phyloP scores from a whole-genome alignment of 805 yeast species.

The Candida pseudoglaebosa region DNA sequence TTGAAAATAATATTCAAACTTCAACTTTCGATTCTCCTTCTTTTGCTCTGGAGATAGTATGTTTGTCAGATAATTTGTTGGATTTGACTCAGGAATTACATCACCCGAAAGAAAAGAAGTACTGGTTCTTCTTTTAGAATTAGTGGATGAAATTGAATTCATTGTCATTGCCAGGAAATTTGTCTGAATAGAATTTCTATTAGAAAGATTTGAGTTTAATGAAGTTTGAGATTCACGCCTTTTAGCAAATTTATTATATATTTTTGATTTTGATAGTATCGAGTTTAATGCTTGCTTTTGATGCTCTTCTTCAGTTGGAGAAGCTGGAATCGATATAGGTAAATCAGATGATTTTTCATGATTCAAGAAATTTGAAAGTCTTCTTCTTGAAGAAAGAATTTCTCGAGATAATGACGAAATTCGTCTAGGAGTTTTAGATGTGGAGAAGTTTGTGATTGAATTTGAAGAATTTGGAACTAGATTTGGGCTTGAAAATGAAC shows the following conservation, averaged over 20 bases:
- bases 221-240: slow-evolving; percentile 35
- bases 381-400: slow-evolving; percentile 11
- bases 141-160: background rate
- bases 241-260: slow-evolving; percentile 34
- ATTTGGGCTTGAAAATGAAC: background rate
- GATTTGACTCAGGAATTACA: slow-evolving; percentile 16
- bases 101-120: too few relatives aligned
- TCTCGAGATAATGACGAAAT: slow-evolving; percentile 6
- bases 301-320: background rate
- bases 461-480: too few relatives aligned
- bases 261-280: slow-evolving; percentile 25
- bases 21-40: slow-evolving; percentile 27
- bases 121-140: slow-evolving; percentile 11
- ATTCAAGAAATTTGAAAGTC: slow-evolving; percentile 17
- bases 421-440: slow-evolving; percentile 1
- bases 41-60: slow-evolving; percentile 18
- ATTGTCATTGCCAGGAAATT: background rate
- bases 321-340: background rate
- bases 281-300: slow-evolving; percentile 4
- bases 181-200: background rate
- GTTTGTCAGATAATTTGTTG: slow-evolving; percentile 6
- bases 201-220: slow-evolving; percentile 18
- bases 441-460: background rate
- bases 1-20: slow-evolving; percentile 34
- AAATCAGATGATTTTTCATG: background rate